Percentiles rank a stretch among this genome's conserved stretches.
Conservation (phyloP, 192 early-diverging fungal genomes). For the Kickxella alabastrina region DNA sequence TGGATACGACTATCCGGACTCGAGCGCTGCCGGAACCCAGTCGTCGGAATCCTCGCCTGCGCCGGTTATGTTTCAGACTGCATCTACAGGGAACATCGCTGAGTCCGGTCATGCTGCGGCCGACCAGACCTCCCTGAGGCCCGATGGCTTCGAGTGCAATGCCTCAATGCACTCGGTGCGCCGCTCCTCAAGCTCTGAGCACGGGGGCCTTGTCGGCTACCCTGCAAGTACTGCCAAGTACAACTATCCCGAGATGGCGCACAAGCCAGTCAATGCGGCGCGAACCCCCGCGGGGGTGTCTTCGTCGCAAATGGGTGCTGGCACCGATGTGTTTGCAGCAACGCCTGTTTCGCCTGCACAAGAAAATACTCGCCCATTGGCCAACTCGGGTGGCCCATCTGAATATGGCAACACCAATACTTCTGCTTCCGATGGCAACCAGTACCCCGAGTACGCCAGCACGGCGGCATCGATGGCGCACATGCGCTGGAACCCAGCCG, state of each 20-base stretch:
- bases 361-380: neutral
- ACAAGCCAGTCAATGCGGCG: slow-evolving; percentile 8
- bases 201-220: slow-evolving; percentile 3
- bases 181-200: slow-evolving; percentile 13
- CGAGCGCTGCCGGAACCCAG: slow-evolving; percentile 8
- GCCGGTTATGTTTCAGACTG: slow-evolving; percentile 17
- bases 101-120: slow-evolving; percentile 7
- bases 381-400: neutral
- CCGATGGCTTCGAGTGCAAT: slow-evolving; percentile 13
- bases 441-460: slow-evolving; percentile 19
- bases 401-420: slow-evolving; percentile 1
- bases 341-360: no score
- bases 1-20: slow-evolving; percentile 30
- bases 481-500: slow-evolving; percentile 40
- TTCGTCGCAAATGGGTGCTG: neutral
- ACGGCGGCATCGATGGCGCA: slow-evolving; percentile 23
- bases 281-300: slow-evolving; percentile 4
- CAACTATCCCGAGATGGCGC: slow-evolving; percentile 39
- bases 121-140: slow-evolving; percentile 6
- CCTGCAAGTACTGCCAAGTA: slow-evolving; percentile 17
- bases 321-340: neutral
- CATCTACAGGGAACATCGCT: slow-evolving; percentile 14
- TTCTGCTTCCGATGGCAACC: neutral
- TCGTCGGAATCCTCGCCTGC: slow-evolving; percentile 25
- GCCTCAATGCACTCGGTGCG: slow-evolving; percentile 16